Evolutionary conservation across 2,329 filamentous ascomycete species (phyloP).

Genomic region (Ceratocystis huliohia): DNA sequence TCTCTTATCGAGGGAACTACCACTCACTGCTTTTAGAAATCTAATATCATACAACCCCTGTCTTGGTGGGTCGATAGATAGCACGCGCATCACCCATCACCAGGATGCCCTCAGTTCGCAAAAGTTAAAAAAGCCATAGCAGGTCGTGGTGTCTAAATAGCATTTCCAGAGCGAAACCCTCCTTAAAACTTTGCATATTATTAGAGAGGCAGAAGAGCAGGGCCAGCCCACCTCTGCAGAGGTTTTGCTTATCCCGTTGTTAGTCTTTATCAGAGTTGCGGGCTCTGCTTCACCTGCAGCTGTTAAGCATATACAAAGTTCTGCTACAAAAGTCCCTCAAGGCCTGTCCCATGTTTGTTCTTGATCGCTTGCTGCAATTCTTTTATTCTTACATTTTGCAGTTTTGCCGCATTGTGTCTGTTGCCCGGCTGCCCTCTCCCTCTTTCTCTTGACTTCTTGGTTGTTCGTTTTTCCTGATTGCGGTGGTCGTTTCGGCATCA

Average conservation of each 20-base stretch:
- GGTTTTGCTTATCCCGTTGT: background rate
- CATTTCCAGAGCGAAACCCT: background rate
- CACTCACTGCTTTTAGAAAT: conserved; percentile 2
- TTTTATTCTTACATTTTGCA: background rate
- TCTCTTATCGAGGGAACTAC: background rate
- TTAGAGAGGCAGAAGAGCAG: no score
- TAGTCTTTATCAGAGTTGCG: background rate
- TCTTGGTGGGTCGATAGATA: background rate
- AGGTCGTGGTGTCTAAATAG: background rate
- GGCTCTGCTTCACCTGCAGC: background rate
- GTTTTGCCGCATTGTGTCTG: background rate
- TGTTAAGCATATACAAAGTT: background rate
- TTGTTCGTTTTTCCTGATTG: no score
- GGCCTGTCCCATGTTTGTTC: background rate
- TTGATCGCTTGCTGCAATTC: background rate
- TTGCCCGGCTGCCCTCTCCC: background rate
- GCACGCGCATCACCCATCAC: background rate
- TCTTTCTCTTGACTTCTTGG: background rate
- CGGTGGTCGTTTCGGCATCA: background rate
- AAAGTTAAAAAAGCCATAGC: conserved; percentile 1
- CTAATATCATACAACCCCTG: background rate
- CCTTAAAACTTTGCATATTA: no score
- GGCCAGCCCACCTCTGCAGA: no score
- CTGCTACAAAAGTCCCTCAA: background rate
- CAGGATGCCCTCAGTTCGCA: background rate